A percentile compares a stretch with the other conserved stretches of the same genome.
phyloP scores from a whole-genome alignment of 2,329 filamentous ascomycete genomes.

The Ophiosphaerella herpotricha region DNA sequence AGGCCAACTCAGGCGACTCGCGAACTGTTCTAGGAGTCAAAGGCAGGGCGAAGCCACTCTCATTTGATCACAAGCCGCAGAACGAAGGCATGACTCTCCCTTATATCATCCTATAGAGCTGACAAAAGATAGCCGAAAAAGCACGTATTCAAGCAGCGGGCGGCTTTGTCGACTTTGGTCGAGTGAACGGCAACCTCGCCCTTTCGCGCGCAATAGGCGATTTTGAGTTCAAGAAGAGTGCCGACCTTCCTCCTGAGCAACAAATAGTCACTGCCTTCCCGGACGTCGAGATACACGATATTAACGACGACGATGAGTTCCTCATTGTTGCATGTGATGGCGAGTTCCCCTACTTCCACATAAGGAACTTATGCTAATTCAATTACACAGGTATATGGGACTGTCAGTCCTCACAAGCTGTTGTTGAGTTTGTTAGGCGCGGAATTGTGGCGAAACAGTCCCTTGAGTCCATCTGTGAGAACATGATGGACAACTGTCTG shows the following conservation, averaged over 20 bases:
- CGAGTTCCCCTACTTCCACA: conserved; percentile 20
- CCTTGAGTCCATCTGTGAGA: conserved; percentile 93
- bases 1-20: conserved; percentile 98
- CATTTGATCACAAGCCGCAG: conserved; percentile 99
- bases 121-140: conserved; percentile 74
- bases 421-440: conserved; percentile 93
- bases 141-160: conserved; percentile 93
- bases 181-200: conserved; percentile 96
- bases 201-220: conserved; percentile 97
- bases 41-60: conserved; percentile 93
- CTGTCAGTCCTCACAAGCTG: conserved; percentile 96
- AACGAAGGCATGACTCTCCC: conserved; percentile 70
- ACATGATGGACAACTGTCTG: conserved; percentile 99
- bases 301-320: conserved; percentile 94
- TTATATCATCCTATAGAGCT: conserved; percentile 9
- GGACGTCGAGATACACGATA: conserved; percentile 88
- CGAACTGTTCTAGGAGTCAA: conserved; percentile 94
- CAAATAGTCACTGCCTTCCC: conserved; percentile 98
- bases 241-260: conserved; percentile 94
- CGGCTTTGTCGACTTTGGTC: conserved; percentile 97
- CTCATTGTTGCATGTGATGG: conserved; percentile 52
- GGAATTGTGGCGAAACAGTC: conserved; percentile 97
- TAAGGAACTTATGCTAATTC: conserved; percentile 11
- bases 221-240: conserved; percentile 99
- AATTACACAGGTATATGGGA: conserved; percentile 87